Base-by-base conservation (phyloP, 192 early-diverging fungal species). In the Funneliformis geosporum region DNA sequence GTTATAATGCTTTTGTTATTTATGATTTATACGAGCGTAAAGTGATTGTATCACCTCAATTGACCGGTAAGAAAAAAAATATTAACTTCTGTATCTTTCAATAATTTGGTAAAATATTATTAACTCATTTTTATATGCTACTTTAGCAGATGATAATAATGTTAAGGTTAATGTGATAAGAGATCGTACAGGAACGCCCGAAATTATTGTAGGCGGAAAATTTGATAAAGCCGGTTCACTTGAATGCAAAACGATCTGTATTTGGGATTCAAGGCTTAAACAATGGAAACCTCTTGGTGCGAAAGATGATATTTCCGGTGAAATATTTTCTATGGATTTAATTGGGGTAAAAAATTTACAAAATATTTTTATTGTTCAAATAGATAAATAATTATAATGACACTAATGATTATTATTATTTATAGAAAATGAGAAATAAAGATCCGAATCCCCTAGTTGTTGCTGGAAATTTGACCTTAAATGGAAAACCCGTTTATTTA, bases 151-250 rank as follows among this genome's bases (percentile, higher is more conserved):
- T 47, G 76, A 39, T 65, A 60, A 78, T 28, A 27, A 42, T 12
- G 79, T 66, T 12, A 39, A 12, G 11, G 81, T 86, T 12, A 75
- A 81, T n/a, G 25, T 59, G 12, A 75, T 82, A 21, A 59, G 71
- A 23, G 14, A 60, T 42, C 75, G 50, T 18, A 47, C 73, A 6
- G 74, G 83, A 67, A 83, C 80, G n/a, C 82, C 79, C 47, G 74
- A 38, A 8, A 62, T 91, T 18, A 38, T 87, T 43, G 86, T 91
- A 1, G 91, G 84, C 21, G 91, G 90, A 7, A 82, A 80, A 10
- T 91, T 92, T 82, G 78, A 84, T 43, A 89, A 89, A 42, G 86
- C 85, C 66, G 85, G 87, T 0, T 33, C 33, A 4, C 23, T 72
- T 42, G 27, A 33, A 23, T 85, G 86, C 44, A 40, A 38, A 40